phyloP scores from a whole-genome alignment of 225 moss, liverwort and hornwort species.

The Sphagnum tenellum region DNA sequence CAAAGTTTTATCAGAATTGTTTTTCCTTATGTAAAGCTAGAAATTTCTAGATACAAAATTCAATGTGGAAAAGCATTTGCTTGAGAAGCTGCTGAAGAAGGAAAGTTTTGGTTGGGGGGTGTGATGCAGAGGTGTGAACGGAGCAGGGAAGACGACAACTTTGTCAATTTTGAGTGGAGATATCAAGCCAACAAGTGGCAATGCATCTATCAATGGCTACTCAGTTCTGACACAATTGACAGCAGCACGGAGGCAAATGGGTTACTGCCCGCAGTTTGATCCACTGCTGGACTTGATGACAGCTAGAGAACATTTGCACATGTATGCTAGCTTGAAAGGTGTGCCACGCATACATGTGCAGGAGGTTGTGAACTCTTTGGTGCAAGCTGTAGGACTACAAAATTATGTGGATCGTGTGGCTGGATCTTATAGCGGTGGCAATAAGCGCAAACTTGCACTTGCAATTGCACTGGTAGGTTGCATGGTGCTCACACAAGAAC shows the following conservation, averaged over 20 bases:
- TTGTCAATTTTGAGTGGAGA: constrained; percentile 92
- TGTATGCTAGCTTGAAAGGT: constrained; percentile 90
- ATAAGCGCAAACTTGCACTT: constrained; percentile 85
- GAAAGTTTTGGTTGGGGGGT: not conserved
- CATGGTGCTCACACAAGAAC: no score
- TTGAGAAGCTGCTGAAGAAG: no score
- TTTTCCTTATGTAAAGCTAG: not conserved
- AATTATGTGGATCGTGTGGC: constrained; percentile 76
- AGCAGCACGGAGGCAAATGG: constrained; percentile 70
- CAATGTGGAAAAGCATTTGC: no score
- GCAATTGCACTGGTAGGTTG: constrained; percentile 82
- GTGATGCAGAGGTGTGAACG: constrained; percentile 74
- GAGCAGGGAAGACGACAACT: constrained; percentile 91
- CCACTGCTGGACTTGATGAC: constrained; percentile 94
- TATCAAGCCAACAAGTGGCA: constrained; percentile 60
- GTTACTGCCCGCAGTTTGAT: constrained; percentile 95
- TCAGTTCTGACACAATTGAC: constrained; percentile 60
- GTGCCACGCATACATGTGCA: constrained; percentile 45
- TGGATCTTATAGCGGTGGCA: constrained; percentile 88
- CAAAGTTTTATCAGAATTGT: not conserved
- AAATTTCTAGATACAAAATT: no score
- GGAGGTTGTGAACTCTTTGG: constrained; percentile 40
- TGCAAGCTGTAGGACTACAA: constrained; percentile 66
- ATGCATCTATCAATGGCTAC: constrained; percentile 65
- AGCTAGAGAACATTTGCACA: constrained; percentile 73